Evolutionary conservation across 2,329 filamentous ascomycete genomes (phyloP).

Genomic region (Grosmannia serpens): DNA sequence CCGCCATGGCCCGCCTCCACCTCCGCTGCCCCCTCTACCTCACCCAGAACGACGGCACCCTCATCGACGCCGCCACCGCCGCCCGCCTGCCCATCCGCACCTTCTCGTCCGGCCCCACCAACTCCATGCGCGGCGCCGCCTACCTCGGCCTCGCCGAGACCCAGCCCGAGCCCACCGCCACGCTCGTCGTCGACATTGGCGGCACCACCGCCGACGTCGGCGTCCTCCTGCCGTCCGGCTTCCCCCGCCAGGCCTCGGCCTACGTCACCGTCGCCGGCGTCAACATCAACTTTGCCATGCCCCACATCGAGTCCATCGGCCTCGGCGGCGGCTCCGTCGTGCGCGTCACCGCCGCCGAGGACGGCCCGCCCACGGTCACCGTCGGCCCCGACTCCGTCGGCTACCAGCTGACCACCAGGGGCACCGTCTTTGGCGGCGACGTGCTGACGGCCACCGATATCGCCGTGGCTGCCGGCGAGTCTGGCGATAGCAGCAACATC

Average conservation of each 20-base stretch:
- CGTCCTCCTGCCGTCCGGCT: conserved; percentile 32
- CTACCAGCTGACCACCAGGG: conserved; percentile 36
- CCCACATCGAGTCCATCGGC: conserved; percentile 27
- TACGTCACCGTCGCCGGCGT: conserved; percentile 34
- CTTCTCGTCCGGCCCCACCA: conserved; percentile 24
- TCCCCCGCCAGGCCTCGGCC: conserved; percentile 34
- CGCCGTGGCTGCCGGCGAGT: conserved; percentile 18
- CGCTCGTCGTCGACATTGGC: conserved; percentile 37
- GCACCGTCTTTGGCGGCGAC: conserved; percentile 44
- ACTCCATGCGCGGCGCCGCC: conserved; percentile 36
- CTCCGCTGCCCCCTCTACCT: conserved; percentile 31
- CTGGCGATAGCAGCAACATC: conserved; percentile 16
- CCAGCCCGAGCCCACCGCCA: neutral
- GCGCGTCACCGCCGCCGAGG: conserved; percentile 13
- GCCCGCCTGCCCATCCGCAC: conserved; percentile 33
- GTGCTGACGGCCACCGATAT: conserved; percentile 48
- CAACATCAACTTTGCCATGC: conserved; percentile 27
- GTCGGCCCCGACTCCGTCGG: conserved; percentile 17
- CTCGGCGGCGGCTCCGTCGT: conserved; percentile 33
- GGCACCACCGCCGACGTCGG: conserved; percentile 43
- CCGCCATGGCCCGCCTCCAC: conserved; percentile 29
- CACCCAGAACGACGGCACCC: conserved; percentile 38
- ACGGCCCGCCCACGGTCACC: conserved; percentile 10
- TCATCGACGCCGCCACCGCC: conserved; percentile 29
- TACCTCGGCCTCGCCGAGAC: conserved; percentile 24